Percentiles rank a stretch among this genome's conserved stretches.
Evolutionary conservation across 768 basidiomycete genomes (phyloP).

Genomic region (Phanerodontia chrysosporium): DNA sequence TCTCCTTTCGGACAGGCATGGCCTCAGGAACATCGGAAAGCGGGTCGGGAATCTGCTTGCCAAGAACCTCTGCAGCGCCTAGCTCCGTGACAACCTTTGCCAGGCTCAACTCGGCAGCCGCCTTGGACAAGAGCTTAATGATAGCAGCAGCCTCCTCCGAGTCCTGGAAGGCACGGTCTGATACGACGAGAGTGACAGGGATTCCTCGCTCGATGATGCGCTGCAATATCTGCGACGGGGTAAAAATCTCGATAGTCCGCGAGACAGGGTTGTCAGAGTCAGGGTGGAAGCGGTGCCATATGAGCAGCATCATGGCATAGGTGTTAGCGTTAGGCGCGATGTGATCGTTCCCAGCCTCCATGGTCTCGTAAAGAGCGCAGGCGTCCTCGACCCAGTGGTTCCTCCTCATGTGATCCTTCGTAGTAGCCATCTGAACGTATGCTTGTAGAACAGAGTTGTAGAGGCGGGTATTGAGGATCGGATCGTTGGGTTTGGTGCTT

Average conservation of each 20-base stretch:
- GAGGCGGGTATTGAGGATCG: slow-evolving; percentile 41
- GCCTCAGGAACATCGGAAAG: slow-evolving; percentile 56
- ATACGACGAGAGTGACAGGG: slow-evolving; percentile 45
- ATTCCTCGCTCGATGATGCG: slow-evolving; percentile 45
- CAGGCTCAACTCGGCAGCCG: slow-evolving; percentile 55
- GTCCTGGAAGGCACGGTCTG: slow-evolving; percentile 51
- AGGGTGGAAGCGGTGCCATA: slow-evolving; percentile 44
- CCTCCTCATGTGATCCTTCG: slow-evolving; percentile 39
- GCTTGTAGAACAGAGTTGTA: slow-evolving; percentile 69
- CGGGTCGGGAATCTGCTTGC: slow-evolving; percentile 34
- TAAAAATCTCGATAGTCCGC: slow-evolving; percentile 13
- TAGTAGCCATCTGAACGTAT: slow-evolving; percentile 54
- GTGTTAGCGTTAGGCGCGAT: slow-evolving; percentile 51
- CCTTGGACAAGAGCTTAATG: slow-evolving; percentile 52
- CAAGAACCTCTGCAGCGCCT: slow-evolving; percentile 48
- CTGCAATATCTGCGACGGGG: slow-evolving; percentile 23
- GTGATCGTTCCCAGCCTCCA: slow-evolving; percentile 47
- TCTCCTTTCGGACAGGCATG: slow-evolving; percentile 49
- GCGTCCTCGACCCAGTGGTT: slow-evolving; percentile 60
- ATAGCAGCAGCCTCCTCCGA: slow-evolving; percentile 53
- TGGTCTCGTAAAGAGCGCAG: slow-evolving; percentile 53
- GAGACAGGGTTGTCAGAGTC: slow-evolving; percentile 18
- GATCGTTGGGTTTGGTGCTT: slow-evolving; percentile 33
- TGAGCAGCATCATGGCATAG: slow-evolving; percentile 66
- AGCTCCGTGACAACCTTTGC: slow-evolving; percentile 50